phyloP scores from a whole-genome alignment of 2,329 filamentous ascomycete species.

The Rhynchosporium secalis region DNA sequence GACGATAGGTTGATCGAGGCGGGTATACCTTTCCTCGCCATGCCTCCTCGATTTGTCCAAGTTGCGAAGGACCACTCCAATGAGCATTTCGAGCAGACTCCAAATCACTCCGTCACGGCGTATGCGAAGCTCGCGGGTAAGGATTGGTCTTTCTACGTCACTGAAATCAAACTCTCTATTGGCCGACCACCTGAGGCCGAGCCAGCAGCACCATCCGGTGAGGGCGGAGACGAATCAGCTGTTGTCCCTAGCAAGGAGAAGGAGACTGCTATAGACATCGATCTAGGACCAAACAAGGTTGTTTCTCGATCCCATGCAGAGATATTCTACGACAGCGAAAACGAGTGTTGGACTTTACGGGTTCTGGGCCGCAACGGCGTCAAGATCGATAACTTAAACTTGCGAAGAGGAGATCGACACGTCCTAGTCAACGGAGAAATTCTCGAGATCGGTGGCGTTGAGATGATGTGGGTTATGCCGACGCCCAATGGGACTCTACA shows the following conservation, averaged over 20 bases:
- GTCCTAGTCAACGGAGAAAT: constrained; percentile 82
- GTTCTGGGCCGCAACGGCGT: constrained; percentile 92
- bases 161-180: constrained; percentile 72
- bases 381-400: constrained; percentile 71
- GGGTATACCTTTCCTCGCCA: constrained; percentile 32
- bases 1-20: constrained; percentile 50
- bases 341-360: constrained; percentile 76
- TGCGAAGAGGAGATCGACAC: constrained; percentile 65
- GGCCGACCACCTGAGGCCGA: constrained; percentile 63
- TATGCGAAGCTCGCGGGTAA: constrained; percentile 81
- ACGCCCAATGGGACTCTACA: constrained; percentile 65
- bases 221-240: constrained; percentile 8
- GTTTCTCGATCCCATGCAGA: constrained; percentile 76
- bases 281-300: constrained; percentile 81
- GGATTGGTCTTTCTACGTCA: constrained; percentile 84
- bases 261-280: constrained; percentile 69
- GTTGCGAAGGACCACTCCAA: constrained; percentile 65
- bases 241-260: constrained; percentile 41
- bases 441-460: constrained; percentile 85
- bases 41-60: constrained; percentile 49
- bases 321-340: constrained; percentile 69
- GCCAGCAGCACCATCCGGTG: constrained; percentile 33
- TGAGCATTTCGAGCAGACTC: constrained; percentile 59
- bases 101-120: constrained; percentile 63
- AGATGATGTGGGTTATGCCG: constrained; percentile 99